Conservation (phyloP, 2,329 filamentous ascomycete species). For the Mariannaea sp. region DNA sequence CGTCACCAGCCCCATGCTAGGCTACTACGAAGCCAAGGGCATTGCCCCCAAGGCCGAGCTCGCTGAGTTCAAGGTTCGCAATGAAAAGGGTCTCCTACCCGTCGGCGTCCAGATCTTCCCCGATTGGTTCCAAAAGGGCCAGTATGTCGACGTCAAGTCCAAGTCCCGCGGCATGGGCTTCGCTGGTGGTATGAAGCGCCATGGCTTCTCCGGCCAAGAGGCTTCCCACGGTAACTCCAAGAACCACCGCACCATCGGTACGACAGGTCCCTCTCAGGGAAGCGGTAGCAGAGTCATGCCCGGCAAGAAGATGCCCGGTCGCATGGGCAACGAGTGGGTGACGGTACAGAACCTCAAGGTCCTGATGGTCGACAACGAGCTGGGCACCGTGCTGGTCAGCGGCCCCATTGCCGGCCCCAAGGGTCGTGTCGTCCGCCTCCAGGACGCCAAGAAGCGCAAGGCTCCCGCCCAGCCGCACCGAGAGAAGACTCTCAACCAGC, state of each 20-base stretch:
- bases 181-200: constrained; percentile 96
- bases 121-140: constrained; percentile 89
- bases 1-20: constrained; percentile 79
- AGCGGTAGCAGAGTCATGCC: constrained; percentile 90
- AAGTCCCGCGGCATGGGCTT: constrained; percentile 89
- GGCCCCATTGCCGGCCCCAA: constrained; percentile 88
- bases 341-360: constrained; percentile 93
- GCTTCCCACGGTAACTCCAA: constrained; percentile 95
- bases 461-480: constrained; percentile 56
- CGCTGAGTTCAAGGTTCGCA: constrained; percentile 84
- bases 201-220: constrained; percentile 86
- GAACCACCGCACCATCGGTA: constrained; percentile 91
- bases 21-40: constrained; percentile 83
- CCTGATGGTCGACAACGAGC: constrained; percentile 82
- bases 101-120: constrained; percentile 78
- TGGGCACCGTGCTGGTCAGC: constrained; percentile 86
- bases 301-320: constrained; percentile 96
- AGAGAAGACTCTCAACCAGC: constrained; percentile 49
- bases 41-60: constrained; percentile 84
- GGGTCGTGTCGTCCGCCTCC: constrained; percentile 79
- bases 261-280: constrained; percentile 86
- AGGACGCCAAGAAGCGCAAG: constrained; percentile 88
- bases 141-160: constrained; percentile 85
- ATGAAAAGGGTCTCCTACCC: constrained; percentile 71
- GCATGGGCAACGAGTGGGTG: constrained; percentile 88